Evolutionary conservation across 2,329 filamentous ascomycete genomes (phyloP).

Genomic region (Microascus cirrosus): DNA sequence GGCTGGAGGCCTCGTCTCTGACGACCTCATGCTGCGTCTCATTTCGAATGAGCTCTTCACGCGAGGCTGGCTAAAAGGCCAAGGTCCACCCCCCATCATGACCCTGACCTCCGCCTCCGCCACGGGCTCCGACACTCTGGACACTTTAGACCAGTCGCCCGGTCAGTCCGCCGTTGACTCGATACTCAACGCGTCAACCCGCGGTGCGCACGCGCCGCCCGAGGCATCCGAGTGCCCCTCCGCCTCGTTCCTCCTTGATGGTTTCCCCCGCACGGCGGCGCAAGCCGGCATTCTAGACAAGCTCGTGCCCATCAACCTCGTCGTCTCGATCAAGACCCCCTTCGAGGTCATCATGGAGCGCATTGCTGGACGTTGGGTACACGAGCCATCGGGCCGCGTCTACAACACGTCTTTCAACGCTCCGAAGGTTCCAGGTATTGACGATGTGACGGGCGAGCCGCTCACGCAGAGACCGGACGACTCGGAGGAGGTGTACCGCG

Average conservation of each 20-base stretch:
- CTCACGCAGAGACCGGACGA: conserved; percentile 80
- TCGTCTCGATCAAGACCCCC: conserved; percentile 77
- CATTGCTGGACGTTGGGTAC: conserved; percentile 87
- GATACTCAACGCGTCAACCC: conserved; percentile 19
- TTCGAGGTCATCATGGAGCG: conserved; percentile 77
- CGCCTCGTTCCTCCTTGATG: conserved; percentile 90
- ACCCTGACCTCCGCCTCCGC: conserved; percentile 31
- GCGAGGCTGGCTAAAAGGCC: conserved; percentile 66
- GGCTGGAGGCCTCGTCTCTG: conserved; percentile 78
- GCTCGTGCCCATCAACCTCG: conserved; percentile 89
- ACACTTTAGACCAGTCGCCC: not conserved
- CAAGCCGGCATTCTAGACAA: conserved; percentile 71
- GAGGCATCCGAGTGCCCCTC: conserved; percentile 55
- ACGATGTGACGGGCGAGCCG: conserved; percentile 84
- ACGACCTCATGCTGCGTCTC: conserved; percentile 81
- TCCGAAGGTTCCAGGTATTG: conserved; percentile 66
- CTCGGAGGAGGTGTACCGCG: conserved; percentile 73
- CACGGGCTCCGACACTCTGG: conserved; percentile 19
- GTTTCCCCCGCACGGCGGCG: conserved; percentile 77
- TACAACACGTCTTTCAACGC: conserved; percentile 94
- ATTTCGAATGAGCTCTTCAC: conserved; percentile 82
- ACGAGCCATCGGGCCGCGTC: conserved; percentile 79
- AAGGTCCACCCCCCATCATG: conserved; percentile 35
- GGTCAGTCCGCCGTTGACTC: conserved; percentile 19
- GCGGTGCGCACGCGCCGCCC: conserved; percentile 22